These are phyloP conservation scores for Canna indica DNA, from an alignment of 176 grass and related monocot genomes.

Conservation along the genomic window DNA sequence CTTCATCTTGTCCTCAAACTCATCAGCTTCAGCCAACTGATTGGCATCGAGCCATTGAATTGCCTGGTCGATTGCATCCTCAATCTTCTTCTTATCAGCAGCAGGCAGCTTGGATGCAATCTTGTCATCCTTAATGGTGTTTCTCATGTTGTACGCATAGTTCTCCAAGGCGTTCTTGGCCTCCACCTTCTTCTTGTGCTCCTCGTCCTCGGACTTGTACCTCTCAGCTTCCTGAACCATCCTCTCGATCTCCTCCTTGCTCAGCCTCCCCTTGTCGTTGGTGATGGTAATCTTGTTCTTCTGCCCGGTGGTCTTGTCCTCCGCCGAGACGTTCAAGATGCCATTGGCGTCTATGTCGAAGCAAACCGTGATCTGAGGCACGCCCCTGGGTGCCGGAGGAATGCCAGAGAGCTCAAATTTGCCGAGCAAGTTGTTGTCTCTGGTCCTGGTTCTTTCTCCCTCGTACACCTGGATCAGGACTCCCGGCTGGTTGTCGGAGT, in stretches of 20 bases:
- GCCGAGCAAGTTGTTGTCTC: slow-evolving; percentile 77
- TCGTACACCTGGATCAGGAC: slow-evolving; percentile 95
- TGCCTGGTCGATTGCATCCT: slow-evolving; percentile 54
- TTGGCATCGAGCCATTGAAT: slow-evolving; percentile 72
- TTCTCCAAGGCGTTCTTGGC: slow-evolving; percentile 85
- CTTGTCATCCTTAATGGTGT: slow-evolving; percentile 82
- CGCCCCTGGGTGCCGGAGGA: slow-evolving; percentile 59
- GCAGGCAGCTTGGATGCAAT: slow-evolving; percentile 55
- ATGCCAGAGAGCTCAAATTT: slow-evolving; percentile 92
- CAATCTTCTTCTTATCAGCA: slow-evolving; percentile 77
- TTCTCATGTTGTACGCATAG: slow-evolving; percentile 89
- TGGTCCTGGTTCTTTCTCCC: slow-evolving; percentile 64
- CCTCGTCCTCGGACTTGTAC: slow-evolving; percentile 84
- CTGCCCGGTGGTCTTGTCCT: slow-evolving; percentile 75
- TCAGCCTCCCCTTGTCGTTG: slow-evolving; percentile 72
- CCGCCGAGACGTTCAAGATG: slow-evolving; percentile 74
- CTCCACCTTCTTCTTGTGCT: slow-evolving; percentile 88
- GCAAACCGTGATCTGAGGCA: slow-evolving; percentile 74
- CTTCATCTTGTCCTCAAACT: slow-evolving; percentile 94
- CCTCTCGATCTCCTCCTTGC: slow-evolving; percentile 82
- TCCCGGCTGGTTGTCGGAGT: slow-evolving; percentile 83
- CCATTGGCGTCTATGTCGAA: slow-evolving; percentile 83
- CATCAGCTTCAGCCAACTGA: slow-evolving; percentile 68
- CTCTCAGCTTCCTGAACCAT: slow-evolving; percentile 91
- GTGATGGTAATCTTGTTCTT: slow-evolving; percentile 97